Percentiles rank a stretch among this genome's conserved stretches.
Evolutionary conservation across 208 protist genomes (phyloP).

Genomic region (Trypanosoma vivax): DNA sequence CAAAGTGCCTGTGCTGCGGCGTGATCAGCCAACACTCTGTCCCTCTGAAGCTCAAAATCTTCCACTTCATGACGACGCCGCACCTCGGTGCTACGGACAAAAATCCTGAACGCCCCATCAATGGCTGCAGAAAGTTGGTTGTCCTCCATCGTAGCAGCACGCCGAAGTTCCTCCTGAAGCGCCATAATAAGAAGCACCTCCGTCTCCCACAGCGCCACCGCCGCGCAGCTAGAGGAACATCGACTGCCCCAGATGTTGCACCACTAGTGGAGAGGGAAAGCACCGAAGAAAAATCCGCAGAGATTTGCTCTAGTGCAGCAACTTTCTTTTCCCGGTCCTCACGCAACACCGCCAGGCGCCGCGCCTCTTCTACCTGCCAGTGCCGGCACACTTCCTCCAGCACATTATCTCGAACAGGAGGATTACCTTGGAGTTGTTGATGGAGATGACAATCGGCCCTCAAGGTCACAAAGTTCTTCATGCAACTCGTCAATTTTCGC

Average conservation of each 20-base stretch:
- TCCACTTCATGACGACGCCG: conserved; percentile 26
- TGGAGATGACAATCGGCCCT: conserved; percentile 4
- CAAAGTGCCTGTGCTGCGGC: conserved; percentile 28
- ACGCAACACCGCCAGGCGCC: neutral
- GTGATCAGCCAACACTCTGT: conserved; percentile 33
- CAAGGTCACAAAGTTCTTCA: conserved; percentile 18
- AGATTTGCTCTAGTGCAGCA: neutral
- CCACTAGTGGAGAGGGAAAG: neutral
- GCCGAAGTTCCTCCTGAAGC: conserved; percentile 24
- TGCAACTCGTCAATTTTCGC: conserved; percentile 12
- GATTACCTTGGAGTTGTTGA: neutral
- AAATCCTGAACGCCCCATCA: conserved; percentile 40
- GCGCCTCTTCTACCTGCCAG: conserved; percentile 7
- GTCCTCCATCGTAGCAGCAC: conserved; percentile 19
- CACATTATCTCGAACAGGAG: neutral
- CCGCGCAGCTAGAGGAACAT: too few species aligned
- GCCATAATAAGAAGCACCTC: conserved; percentile 26
- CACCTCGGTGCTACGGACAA: conserved; percentile 32
- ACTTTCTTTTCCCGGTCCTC: conserved; percentile 15
- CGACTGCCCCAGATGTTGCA: too few species aligned
- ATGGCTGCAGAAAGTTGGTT: conserved; percentile 35
- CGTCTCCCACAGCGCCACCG: conserved; percentile 33
- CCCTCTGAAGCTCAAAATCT: conserved; percentile 46
- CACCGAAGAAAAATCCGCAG: neutral
- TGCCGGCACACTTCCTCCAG: conserved; percentile 7